Conservation (phyloP, 768 basidiomycete genomes). For the Gelatoporia subvermispora region DNA sequence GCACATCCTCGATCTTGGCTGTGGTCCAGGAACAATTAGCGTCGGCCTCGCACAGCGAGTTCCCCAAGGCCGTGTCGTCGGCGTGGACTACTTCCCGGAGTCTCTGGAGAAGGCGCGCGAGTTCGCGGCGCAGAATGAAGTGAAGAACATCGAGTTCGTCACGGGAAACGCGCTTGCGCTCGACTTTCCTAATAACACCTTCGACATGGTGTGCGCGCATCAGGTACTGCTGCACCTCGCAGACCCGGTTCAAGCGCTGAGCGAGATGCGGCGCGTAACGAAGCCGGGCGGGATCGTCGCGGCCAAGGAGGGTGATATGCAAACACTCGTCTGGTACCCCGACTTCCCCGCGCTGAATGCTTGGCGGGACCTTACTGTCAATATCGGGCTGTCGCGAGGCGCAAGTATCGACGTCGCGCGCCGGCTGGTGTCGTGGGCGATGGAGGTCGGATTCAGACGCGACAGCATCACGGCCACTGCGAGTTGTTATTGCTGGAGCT, state of each 20-base stretch:
- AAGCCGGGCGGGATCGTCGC: constrained; percentile 43
- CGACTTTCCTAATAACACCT: constrained; percentile 32
- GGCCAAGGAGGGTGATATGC: constrained; percentile 36
- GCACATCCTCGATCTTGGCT: constrained; percentile 46
- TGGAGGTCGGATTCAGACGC: constrained; percentile 29
- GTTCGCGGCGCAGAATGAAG: constrained; percentile 20
- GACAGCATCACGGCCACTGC: constrained; percentile 22
- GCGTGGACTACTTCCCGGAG: constrained; percentile 32
- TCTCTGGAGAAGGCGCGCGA: constrained; percentile 32
- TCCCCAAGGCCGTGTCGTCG: constrained; percentile 37
- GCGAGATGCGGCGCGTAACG: constrained; percentile 45
- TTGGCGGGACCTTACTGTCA: constrained; percentile 27
- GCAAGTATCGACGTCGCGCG: constrained; percentile 36
- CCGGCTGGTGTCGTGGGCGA: constrained; percentile 31
- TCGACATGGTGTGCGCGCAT: constrained; percentile 47
- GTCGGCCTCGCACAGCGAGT: constrained; percentile 35
- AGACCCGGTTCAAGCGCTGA: constrained; percentile 34
- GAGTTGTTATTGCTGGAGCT: constrained; percentile 33
- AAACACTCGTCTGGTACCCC: constrained; percentile 30
- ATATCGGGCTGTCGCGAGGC: constrained; percentile 27
- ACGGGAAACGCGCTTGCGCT: constrained; percentile 34
- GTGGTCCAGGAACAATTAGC: constrained; percentile 49
- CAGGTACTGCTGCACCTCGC: constrained; percentile 45
- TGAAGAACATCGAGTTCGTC: constrained; percentile 34
- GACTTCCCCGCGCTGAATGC: constrained; percentile 25